Evolutionary conservation across 2,329 filamentous ascomycete genomes (phyloP), one percentile per base, ranked within the genome.

Genomic region (Phoma herbarum): DNA sequence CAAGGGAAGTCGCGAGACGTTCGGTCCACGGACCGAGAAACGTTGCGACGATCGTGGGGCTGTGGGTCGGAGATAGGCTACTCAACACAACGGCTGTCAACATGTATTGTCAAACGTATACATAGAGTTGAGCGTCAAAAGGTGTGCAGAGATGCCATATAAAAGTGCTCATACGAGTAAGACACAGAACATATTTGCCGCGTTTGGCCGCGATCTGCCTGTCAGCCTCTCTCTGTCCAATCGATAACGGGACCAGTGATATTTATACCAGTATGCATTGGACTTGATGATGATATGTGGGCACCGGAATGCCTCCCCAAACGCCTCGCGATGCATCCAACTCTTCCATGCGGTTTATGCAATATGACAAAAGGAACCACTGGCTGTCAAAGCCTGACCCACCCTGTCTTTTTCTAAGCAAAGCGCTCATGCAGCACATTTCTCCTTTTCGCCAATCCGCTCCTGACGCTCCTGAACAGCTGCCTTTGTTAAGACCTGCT

Each of bases 291-390:
- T 26, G 16, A 26, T 20, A 20, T 35, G 9, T 37, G 20, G 23
- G 23, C 9, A 7, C n/a, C 31, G 20, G n/a, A 39, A 41, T 47
- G 51, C 31, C n/a, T n/a, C 18, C 11, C 41, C 4, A 25, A 53
- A 62, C 59, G 52, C 63, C 61, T 45, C 53, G 59, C 59, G 22
- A 63, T 65, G 57, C 59, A 48, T 11, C 45, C 51, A 12, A 18
- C 16, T 45, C 39, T 46, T 50, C 14, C 20, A 20, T 41, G n/a
- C 29, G 29, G 23, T 46, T 28, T 41, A 61, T 56, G 31, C 49
- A 31, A 45, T 52, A 18, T 54, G 18, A 65, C 60, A 67, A 67
- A 67, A 64, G 29, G 42, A 55, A 41, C 52, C 2, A 9, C 4
- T 44, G 51, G 18, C 45, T 42, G 44, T 54, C 46, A 11, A 54